phyloP scores from a whole-genome alignment of 257 asterid genomes.

The Oldenlandia corymbosa region DNA sequence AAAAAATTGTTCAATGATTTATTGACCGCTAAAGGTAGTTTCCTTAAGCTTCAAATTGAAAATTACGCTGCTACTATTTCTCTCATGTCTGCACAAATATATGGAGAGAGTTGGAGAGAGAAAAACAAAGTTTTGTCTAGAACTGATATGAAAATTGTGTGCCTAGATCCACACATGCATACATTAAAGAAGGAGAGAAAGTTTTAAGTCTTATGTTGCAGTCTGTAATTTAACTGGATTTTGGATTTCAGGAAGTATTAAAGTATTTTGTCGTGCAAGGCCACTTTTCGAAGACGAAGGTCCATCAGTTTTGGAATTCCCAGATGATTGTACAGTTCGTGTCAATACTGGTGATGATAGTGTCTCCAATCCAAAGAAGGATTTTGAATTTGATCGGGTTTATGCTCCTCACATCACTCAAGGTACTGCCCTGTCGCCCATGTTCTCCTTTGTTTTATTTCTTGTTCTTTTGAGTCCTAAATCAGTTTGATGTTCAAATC shows the following conservation, averaged over 20 bases:
- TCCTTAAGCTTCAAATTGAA: not conserved
- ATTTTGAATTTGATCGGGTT: conserved; percentile 94
- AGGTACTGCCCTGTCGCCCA: conserved; percentile 41
- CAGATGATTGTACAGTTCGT: conserved; percentile 71
- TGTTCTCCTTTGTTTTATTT: conserved; percentile 19
- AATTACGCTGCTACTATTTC: conserved; percentile 15
- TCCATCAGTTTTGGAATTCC: conserved; percentile 72
- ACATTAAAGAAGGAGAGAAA: too few species aligned
- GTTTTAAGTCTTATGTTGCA: too few species aligned
- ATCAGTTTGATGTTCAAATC: conserved; percentile 25
- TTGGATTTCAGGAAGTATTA: conserved; percentile 70
- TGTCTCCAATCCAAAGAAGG: conserved; percentile 82
- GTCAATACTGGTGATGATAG: conserved; percentile 73
- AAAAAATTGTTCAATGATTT: conserved; percentile 78
- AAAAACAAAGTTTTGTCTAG: too few species aligned
- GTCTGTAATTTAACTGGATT: conserved; percentile 20
- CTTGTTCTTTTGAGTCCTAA: conserved; percentile 21
- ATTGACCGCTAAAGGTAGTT: conserved; percentile 84
- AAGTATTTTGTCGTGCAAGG: conserved; percentile 88
- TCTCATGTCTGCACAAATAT: too few species aligned
- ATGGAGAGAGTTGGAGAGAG: not conserved
- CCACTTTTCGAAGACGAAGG: conserved; percentile 98
- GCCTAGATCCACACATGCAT: too few species aligned
- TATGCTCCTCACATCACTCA: conserved; percentile 98
- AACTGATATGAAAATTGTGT: too few species aligned